Evolutionary conservation across 1,284 basidiomycete species (phyloP), one percentile per base, ranked within the genome.

Genomic region (Cryptococcus sp.): DNA sequence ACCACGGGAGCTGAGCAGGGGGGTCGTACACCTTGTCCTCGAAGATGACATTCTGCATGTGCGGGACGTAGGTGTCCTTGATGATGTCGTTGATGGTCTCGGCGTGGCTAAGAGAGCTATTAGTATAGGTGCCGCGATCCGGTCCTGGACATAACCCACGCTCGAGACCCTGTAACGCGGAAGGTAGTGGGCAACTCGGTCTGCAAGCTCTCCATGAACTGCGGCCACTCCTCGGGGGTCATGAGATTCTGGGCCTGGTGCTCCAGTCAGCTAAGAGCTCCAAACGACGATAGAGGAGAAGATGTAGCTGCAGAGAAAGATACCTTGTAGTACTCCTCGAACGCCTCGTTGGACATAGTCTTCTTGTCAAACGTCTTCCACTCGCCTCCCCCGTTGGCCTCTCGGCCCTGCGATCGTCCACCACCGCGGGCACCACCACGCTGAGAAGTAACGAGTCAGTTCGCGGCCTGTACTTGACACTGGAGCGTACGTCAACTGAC

Each of bases 171-270:
- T 0, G 93, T 88, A 21, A 99, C 87, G 44, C 96, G 83, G 77
- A 98, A 98, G 0, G 95, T 97, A 0, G 91, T 95, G 1, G 96
- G 96, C 36, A 98, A 79, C 38, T 90, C 88, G 35, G 81, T 79
- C 46, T 85, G 82, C 62, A 96, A 75, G 0, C 83, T 76, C 8
- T 84, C 80, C 68, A 95, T 78, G 66, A 97, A 91, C 0, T 66
- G 53, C 3, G 85, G 82, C 91, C 92, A 98, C 76, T 98, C 91
- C 3, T 82, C 82, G 50, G 72, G 72, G 28, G 70, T 55, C 21
- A 77, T 57, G 45, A 78, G 70, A 33, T 56, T 57, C 62, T 77
- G 75, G 0, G 66, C 69, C 76, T 75, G 51, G 7, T 5, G 12
- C 28, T 49, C 3, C 7, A n/a, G 43, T 48, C 28, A 53, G 24